These are phyloP conservation scores for Amanita fuliginea DNA, from an alignment of 768 basidiomycete genomes.

Conservation along the genomic window DNA sequence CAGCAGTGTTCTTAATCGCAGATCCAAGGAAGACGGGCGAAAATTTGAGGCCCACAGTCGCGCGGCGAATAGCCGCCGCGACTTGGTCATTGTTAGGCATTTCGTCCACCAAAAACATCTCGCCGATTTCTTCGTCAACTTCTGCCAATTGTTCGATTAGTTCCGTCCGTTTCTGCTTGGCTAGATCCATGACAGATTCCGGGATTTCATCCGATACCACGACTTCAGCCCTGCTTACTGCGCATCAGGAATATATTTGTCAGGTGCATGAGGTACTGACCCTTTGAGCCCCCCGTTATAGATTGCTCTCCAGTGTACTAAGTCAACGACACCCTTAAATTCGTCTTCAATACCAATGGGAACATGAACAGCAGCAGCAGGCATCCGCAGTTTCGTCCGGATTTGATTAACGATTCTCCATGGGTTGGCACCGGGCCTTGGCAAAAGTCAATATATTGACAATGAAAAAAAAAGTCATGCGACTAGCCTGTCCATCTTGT, in stretches of 20 bases:
- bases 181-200: conserved; percentile 56
- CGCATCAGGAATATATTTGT: not conserved
- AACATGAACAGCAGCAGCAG: conserved; percentile 91
- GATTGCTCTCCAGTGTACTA: conserved; percentile 88
- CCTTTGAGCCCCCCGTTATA: conserved; percentile 95
- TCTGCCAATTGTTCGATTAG: conserved; percentile 94
- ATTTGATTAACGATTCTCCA: conserved; percentile 93
- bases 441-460: conserved; percentile 1
- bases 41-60: conserved; percentile 83
- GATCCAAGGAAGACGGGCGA: conserved; percentile 96
- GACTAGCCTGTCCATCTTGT: conserved; percentile 92
- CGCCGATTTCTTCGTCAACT: conserved; percentile 91
- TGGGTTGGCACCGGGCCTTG: conserved; percentile 91
- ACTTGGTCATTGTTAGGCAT: conserved; percentile 65
- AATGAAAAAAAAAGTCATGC: not conserved
- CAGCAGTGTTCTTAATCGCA: conserved; percentile 93
- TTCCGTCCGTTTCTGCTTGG: conserved; percentile 76
- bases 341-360: conserved; percentile 88
- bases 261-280: conserved; percentile 31
- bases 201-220: conserved; percentile 86
- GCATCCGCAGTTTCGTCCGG: conserved; percentile 79
- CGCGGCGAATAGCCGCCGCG: conserved; percentile 75
- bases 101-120: conserved; percentile 81
- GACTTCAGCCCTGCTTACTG: conserved; percentile 61
- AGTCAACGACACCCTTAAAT: conserved; percentile 85